Percentiles rank a stretch among this genome's conserved stretches.
These are phyloP conservation scores for Diaporthe amygdali DNA, from an alignment of 2,329 filamentous ascomycete genomes.

Conservation along the genomic window DNA sequence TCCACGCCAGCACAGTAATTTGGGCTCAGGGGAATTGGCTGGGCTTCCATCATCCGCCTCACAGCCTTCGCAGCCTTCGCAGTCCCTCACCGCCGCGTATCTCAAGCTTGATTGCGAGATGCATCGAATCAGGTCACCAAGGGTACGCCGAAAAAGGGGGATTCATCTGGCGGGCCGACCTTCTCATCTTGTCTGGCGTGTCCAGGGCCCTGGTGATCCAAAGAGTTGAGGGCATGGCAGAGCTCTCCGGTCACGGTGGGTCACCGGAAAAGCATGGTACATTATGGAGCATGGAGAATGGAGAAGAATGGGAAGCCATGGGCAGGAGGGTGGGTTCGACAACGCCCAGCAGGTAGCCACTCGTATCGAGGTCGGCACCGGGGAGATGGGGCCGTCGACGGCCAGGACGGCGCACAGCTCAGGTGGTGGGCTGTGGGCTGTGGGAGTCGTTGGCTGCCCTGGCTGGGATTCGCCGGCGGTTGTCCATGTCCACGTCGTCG, in stretches of 20 bases:
- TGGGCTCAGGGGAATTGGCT: background rate
- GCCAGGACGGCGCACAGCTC: constrained; percentile 3
- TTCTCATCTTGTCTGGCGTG: constrained; percentile 4
- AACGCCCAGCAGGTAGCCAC: background rate
- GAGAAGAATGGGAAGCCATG: background rate
- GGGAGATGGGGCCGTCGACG: constrained; percentile 10
- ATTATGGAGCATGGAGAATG: background rate
- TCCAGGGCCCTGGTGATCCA: too few species aligned
- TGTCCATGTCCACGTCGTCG: background rate
- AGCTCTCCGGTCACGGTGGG: constrained; percentile 2
- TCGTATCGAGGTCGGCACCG: background rate
- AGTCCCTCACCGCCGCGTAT: constrained; percentile 1
- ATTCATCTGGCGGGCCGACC: background rate
- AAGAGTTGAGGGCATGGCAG: too few species aligned
- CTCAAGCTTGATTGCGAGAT: background rate
- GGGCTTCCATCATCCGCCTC: background rate
- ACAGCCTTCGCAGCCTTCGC: background rate
- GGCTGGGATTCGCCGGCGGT: background rate
- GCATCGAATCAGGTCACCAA: constrained; percentile 6
- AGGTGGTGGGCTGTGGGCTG: background rate
- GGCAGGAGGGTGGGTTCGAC: background rate
- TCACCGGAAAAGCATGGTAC: background rate
- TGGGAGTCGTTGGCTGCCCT: background rate
- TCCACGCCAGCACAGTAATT: background rate
- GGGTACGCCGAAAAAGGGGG: background rate